Evolutionary conservation across 352 stramenopile genomes (phyloP).

Genomic region (Phytophthora citrophthora): DNA sequence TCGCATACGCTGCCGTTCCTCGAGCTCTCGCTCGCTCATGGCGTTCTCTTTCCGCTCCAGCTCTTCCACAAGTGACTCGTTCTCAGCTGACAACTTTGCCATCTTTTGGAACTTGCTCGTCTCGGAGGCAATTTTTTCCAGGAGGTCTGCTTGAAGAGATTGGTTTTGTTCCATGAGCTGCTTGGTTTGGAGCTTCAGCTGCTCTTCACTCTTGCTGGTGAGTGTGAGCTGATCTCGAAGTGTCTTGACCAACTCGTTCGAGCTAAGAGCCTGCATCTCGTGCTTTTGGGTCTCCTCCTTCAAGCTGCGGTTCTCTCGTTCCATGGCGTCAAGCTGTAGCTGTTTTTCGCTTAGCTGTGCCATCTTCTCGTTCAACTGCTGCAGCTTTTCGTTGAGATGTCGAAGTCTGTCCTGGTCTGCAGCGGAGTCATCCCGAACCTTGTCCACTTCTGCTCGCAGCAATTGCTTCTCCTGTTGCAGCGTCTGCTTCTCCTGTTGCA

Average conservation of each 20-base stretch:
- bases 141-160: conserved; percentile 62
- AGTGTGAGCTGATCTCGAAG: conserved; percentile 59
- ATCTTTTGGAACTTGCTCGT: conserved; percentile 75
- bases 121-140: conserved; percentile 72
- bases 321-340: conserved; percentile 45
- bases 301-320: conserved; percentile 61
- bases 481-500: conserved; percentile 47
- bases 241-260: conserved; percentile 59
- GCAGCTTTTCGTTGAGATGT: conserved; percentile 50
- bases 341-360: conserved; percentile 46
- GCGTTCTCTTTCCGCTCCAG: conserved; percentile 50
- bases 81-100: conserved; percentile 63
- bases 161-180: conserved; percentile 79
- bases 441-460: conserved; percentile 25
- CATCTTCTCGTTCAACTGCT: conserved; percentile 38
- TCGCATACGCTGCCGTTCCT: conserved; percentile 34
- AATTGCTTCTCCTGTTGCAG: conserved; percentile 43
- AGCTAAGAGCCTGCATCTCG: conserved; percentile 63
- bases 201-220: conserved; percentile 64
- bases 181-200: conserved; percentile 73
- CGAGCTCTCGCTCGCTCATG: conserved; percentile 36
- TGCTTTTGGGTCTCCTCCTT: conserved; percentile 72
- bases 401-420: conserved; percentile 35
- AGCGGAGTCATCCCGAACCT: conserved; percentile 18
- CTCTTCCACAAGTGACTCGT: conserved; percentile 61